A percentile compares a stretch with the other conserved stretches of the same genome.
Evolutionary conservation across 768 basidiomycete genomes (phyloP).

Genomic region (Rhodotorula babjevae): DNA sequence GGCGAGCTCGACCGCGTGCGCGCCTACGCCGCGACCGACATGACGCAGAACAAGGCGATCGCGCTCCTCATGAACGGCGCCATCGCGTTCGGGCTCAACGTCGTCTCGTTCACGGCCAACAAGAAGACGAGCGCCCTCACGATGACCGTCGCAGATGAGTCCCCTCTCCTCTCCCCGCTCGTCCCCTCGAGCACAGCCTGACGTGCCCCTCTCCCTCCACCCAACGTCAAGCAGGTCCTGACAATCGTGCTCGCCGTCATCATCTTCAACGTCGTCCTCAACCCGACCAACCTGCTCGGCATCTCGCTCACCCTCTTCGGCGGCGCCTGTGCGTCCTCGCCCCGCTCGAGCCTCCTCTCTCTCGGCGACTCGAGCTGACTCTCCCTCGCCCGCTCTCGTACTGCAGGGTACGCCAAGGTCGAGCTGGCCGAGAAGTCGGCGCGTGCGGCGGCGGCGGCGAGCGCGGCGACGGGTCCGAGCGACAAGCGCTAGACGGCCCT

Average conservation of each 20-base stretch:
- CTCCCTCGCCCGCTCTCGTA: not conserved
- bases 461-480: not conserved
- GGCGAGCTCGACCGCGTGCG: constrained; percentile 72
- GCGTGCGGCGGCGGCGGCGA: constrained; percentile 11
- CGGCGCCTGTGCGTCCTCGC: constrained; percentile 54
- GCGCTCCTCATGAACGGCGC: constrained; percentile 70
- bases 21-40: constrained; percentile 52
- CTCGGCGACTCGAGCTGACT: not conserved
- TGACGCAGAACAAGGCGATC: constrained; percentile 52
- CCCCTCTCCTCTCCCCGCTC: not conserved
- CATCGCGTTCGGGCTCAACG: constrained; percentile 87
- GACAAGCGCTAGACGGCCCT: constrained; percentile 7
- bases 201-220: not conserved
- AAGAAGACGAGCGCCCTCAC: constrained; percentile 79
- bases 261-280: constrained; percentile 78
- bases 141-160: constrained; percentile 81
- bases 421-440: constrained; percentile 36
- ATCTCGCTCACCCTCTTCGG: constrained; percentile 78
- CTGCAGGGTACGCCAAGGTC: constrained; percentile 35
- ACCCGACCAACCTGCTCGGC: constrained; percentile 70
- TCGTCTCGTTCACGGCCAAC: constrained; percentile 94
- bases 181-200: too few relatives aligned
- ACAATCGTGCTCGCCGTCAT: constrained; percentile 56
- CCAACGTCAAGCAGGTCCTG: constrained; percentile 43
- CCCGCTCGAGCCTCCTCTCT: too few relatives aligned